Conservation (phyloP, 306 rosid species). For the Sicyos baderoa region DNA sequence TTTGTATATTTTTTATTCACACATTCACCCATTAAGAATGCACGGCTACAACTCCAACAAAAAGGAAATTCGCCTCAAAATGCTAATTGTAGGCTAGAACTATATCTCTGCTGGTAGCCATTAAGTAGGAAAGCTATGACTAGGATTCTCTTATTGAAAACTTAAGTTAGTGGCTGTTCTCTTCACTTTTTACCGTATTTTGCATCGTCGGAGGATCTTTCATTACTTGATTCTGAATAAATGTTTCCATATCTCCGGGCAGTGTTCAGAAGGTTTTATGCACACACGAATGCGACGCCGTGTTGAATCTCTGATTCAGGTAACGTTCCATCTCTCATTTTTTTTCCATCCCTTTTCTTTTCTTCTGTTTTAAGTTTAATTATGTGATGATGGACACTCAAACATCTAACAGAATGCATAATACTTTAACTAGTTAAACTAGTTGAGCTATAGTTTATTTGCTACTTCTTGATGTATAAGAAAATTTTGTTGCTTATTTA, state of each 20-base stretch:
- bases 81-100: not conserved
- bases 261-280: slow-evolving; percentile 99
- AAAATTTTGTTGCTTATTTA: not conserved
- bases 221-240: slow-evolving; percentile 14
- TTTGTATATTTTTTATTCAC: not conserved
- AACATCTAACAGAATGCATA: not conserved
- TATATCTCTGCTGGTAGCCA: slow-evolving; percentile 4
- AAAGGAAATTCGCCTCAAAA: not conserved
- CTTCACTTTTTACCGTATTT: not conserved
- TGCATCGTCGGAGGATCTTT: not conserved
- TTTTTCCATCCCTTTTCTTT: not conserved
- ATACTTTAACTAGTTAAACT: not conserved
- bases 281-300: slow-evolving; percentile 98
- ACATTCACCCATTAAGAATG: not conserved
- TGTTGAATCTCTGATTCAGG: slow-evolving; percentile 95
- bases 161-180: too few species aligned
- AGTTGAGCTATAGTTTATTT: not conserved
- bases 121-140: not conserved
- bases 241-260: slow-evolving; percentile 24
- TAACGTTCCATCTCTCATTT: slow-evolving; percentile 23
- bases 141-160: not conserved
- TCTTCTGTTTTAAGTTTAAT: not conserved
- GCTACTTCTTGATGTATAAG: not conserved
- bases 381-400: not conserved
- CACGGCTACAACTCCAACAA: not conserved